Conservation (phyloP, 352 stramenopile species). For the Peronospora destructor region DNA sequence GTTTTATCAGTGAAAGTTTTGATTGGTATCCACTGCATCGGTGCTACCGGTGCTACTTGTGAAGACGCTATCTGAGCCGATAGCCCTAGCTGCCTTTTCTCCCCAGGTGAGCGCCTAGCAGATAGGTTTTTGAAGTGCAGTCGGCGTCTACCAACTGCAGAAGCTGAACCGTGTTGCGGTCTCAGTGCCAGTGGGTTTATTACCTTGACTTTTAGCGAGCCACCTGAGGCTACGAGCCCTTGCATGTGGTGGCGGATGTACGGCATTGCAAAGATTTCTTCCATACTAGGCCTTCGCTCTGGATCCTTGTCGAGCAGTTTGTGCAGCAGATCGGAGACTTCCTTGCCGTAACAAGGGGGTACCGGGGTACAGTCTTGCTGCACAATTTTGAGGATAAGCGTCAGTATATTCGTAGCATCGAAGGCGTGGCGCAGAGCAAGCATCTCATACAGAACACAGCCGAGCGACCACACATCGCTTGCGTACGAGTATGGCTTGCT, state of each 20-base stretch:
- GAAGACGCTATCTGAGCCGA: constrained; percentile 4
- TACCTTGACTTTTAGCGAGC: constrained; percentile 40
- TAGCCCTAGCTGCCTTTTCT: constrained; percentile 24
- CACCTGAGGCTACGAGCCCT: constrained; percentile 49
- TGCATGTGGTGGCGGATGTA: constrained; percentile 77
- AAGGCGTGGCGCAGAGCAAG: constrained; percentile 80
- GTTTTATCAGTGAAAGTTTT: constrained; percentile 19
- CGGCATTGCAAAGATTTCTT: constrained; percentile 64
- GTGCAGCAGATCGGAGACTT: constrained; percentile 47
- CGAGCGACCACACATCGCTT: constrained; percentile 91
- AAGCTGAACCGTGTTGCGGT: constrained; percentile 25
- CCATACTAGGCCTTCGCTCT: constrained; percentile 55
- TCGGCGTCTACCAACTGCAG: constrained; percentile 26
- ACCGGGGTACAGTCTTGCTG: constrained; percentile 64
- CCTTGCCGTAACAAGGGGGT: constrained; percentile 47
- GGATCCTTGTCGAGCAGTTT: constrained; percentile 62
- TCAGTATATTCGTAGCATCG: constrained; percentile 77
- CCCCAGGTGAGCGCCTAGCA: constrained; percentile 31
- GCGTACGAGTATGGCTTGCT: constrained; percentile 89
- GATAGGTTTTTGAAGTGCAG: constrained; percentile 39
- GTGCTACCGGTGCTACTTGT: constrained; percentile 17
- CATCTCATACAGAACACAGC: constrained; percentile 89
- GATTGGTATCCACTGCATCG: constrained; percentile 47
- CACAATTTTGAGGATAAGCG: constrained; percentile 78
- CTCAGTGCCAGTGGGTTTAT: constrained; percentile 31